Evolutionary conservation across 768 basidiomycete genomes (phyloP), one percentile per base, ranked within the genome.

Genomic region (Termitomyces sp.): DNA sequence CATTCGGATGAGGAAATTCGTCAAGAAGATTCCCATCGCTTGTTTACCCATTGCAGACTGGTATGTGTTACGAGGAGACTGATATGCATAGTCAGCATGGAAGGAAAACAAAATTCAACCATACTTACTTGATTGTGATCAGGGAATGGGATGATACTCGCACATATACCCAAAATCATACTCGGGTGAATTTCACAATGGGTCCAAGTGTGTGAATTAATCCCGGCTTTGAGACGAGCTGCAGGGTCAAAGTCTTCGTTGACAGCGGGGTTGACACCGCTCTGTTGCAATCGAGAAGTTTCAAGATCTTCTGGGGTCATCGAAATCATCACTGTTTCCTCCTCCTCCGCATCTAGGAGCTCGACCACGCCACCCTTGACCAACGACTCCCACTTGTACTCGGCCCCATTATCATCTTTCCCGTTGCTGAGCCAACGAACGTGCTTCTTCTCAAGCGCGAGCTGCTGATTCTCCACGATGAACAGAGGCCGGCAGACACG

Each of bases 21-120:
- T 98, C 35, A 98, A 82, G 74, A 91, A 97, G 63, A 98, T 94
- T 50, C 97, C 96, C 96, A 99, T 99, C 11, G 96, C 96, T 84
- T 99, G 96, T 77, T 99, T 99, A 65, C 97, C 97, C 96, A 99
- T 99, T 52, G 96, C 96, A 44, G 96, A 98, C 76, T 99, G 96
- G 68, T 99, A 99, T 4, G 96, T 99, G 69, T 99, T 99, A 85
- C 96, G 97, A 63, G 96, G 96, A 58, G 96, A 99, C 92, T 98
- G 61, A 10, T 32, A 53, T 31, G 38, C 5, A 34, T 49, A 9
- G 34, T 65, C 14, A 64, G 56, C 23, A 59, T 46, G 59, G 40
- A 31, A 40, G 44, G 45, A 25, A 31, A 25, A 4, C 37, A 25
- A 47, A 37, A 37, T 29, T n/a, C 4, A 16, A 31, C 14, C 29